Base-by-base conservation (phyloP, 345 rosid genomes). In the Leavenworthia alabamica region DNA sequence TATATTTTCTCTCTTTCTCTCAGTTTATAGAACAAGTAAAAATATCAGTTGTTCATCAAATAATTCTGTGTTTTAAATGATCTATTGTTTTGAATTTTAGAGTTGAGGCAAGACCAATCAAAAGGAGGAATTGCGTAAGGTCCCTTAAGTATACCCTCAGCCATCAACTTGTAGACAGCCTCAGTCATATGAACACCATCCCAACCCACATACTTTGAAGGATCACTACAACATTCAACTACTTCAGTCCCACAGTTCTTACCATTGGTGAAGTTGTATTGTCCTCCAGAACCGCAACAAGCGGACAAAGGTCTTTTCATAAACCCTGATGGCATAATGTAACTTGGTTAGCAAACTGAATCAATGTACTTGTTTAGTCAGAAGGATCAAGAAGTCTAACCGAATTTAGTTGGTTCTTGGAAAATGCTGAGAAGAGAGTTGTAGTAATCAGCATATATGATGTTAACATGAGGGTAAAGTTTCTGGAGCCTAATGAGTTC, bases 361-460 rank as follows among this genome's bases (percentile, higher is more conserved):
- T 14, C 35, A 58, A 19, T 19, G 42, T 19, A 54, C n/a, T 56
- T 23, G n/a, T 9, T 50, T 2, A 26, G 46, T 40, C n/a, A 67
- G 3, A 48, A 40, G 10, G 12, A 41, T 31, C 36, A 49, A 31
- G 15, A 24, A 46, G 12, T 2, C 50, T 44, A 61, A 81, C 86
- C 86, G 2, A 64, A 77, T 52, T 56, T 58, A 4, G 42, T 4
- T 11, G 83, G 85, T 8, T 73, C 70, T 26, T 17, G 46, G 37
- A 46, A 62, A 14, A 79, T 1, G 1, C 35, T 58, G 13, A 59
- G 14, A 0, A 73, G 7, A 7, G 55, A 20, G 11, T 66, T 71
- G 82, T 73, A 75, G 36, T 73, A 71, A 22, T 82, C 86, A 0
- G 66, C 84, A 4, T 80, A 82, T 22, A 78, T 10, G 8, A 82